Base-by-base conservation (phyloP, 768 basidiomycete genomes). In the Naganishia vaughanmartiniae region DNA sequence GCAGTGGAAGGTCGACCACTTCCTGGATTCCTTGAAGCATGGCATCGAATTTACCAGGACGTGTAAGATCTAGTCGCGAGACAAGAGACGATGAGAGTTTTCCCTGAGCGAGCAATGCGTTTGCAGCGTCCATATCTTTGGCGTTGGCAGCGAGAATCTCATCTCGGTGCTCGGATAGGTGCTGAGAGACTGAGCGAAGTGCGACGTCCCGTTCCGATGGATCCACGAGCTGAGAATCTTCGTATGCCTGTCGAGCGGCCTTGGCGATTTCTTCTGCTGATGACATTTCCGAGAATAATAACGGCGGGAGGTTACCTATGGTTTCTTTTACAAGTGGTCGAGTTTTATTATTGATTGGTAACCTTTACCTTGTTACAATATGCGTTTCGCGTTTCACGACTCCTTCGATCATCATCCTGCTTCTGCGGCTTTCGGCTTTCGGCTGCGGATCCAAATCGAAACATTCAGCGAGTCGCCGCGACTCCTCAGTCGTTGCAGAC, bases 11-110 rank as follows among this genome's bases (percentile, higher is more conserved):
- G 10, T 83, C 81, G 34, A 91, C 91, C 26, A 99, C 95, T 76
- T 96, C 93, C 12, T 85, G 77, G 46, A 98, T 85, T 19, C 96
- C 96, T 73, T 91, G 87, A 6, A 97, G 84, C 92, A 98, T 95
- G 0, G 90, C 87, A 31, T 91, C 89, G 90, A 92, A 98, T 82
- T 98, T 99, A 77, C 91, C 92, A 39, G 76, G 82, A 83, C 67
- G 92, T 2, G 82, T 81, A 42, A 84, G 85, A 78, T 96, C 92
- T 30, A 99, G 84, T 24, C 96, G 87, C 56, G 89, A 91, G n/a
- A 94, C 82, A 65, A 98, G 82, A 7, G 94, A 87, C 2, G 84
- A 84, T 0, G 93, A 90, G 85, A 99, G 91, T 17, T 87, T 87
- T 0, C 93, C 94, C 0, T 89, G 86, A 46, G 88, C 87, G 2